Base-by-base conservation (phyloP, 495 filamentous ascomycete species). In the Trichoderma reesei region DNA sequence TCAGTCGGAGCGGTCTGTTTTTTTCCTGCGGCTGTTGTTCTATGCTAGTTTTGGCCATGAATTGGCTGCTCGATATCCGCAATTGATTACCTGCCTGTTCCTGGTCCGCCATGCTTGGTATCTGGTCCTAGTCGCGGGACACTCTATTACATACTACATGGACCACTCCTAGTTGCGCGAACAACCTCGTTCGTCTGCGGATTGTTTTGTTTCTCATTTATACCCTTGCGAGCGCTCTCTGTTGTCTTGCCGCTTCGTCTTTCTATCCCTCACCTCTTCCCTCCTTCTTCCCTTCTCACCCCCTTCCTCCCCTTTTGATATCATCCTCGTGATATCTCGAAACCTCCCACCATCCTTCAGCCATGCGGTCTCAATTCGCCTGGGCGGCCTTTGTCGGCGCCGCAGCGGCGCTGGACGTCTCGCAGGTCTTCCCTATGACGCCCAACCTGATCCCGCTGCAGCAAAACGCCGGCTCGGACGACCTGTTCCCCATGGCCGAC, bases 401-500 rank as follows among this genome's bases (percentile, higher is more conserved):
- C 18, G 51, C 26, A 9, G 51, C 51, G 1, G 51, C 51, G 20
- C 31, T 56, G 20, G 31, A 56, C 51, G 51, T 56, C 20, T 56
- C 51, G 51, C 51, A 56, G 51, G n/a, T 61, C 10, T 61, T 61
- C 34, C 36, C 59, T 13, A 38, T 61, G 36, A 63, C 41, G 44
- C 31, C 65, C 14, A 41, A 61, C 61, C 67, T 68, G 41, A 63
- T 66, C 62, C 67, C 67, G 38, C 67, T 65, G 34, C 36, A 61
- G 61, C 10, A 65, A 36, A 66, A 66, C 59, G 67, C 56, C 38
- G 67, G 51, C 34, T 60, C 68, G 31, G 41, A 59, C 18, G 42
- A 63, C 33, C 67, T 70, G 41, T 71, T 71, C 60, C 80, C 82
- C 34, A 88, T 90, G 85, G 81, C 80, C 3, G 69, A 65, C 10